Evolutionary conservation across 345 rosid species (phyloP).

Genomic region (Crucihimalaya himalaica): DNA sequence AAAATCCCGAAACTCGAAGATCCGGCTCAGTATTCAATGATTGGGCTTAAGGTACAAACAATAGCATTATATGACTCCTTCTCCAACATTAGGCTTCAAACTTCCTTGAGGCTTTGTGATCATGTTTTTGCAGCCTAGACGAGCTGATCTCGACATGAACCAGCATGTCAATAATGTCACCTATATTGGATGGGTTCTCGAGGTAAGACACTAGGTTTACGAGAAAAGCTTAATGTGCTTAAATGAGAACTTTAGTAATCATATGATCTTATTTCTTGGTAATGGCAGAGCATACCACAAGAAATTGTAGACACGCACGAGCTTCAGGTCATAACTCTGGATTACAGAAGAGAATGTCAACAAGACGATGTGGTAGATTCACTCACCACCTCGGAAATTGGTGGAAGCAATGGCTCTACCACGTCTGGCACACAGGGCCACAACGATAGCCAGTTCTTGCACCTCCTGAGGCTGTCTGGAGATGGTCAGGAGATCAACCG

Average conservation of each 20-base stretch:
- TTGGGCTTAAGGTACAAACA: slow-evolving; percentile 53
- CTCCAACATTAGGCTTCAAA: slow-evolving; percentile 4
- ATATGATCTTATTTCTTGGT: slow-evolving; percentile 10
- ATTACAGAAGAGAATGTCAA: slow-evolving; percentile 92
- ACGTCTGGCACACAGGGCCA: slow-evolving; percentile 33
- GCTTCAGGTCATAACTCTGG: slow-evolving; percentile 82
- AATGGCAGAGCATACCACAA: slow-evolving; percentile 90
- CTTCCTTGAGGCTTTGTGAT: neutral
- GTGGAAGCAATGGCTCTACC: slow-evolving; percentile 65
- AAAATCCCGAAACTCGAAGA: slow-evolving; percentile 81
- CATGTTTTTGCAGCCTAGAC: slow-evolving; percentile 58
- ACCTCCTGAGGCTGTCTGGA: slow-evolving; percentile 73
- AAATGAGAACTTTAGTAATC: slow-evolving; percentile 9
- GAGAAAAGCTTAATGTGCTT: neutral
- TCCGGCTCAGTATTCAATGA: slow-evolving; percentile 65
- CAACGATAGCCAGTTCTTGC: slow-evolving; percentile 57
- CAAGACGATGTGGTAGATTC: slow-evolving; percentile 85
- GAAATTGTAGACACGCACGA: slow-evolving; percentile 83
- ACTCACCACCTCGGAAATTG: slow-evolving; percentile 59
- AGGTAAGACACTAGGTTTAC: slow-evolving; percentile 50
- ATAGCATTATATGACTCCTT: neutral
- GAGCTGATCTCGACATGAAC: slow-evolving; percentile 98
- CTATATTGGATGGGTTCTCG: slow-evolving; percentile 93
- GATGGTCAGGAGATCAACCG: slow-evolving; percentile 89
- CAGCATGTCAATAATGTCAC: slow-evolving; percentile 93